A percentile compares a stretch with the other conserved stretches of the same genome.
Conservation (phyloP, 2,329 filamentous ascomycete genomes). For the Plenodomus lindquistii region DNA sequence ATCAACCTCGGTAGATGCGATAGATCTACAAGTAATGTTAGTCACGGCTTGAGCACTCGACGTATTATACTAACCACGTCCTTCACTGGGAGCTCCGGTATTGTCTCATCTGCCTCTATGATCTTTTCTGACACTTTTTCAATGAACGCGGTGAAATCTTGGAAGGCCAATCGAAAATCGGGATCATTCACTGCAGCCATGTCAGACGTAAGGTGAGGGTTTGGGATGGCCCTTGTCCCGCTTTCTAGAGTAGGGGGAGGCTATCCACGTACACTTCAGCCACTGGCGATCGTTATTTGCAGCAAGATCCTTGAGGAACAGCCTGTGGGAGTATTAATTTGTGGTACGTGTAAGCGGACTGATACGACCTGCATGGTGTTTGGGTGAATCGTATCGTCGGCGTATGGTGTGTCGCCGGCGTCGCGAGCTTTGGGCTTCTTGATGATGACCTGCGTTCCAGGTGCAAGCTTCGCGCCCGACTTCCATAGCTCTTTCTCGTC, state of each 20-base stretch:
- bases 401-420: conserved; percentile 62
- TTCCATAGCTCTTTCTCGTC: conserved; percentile 60
- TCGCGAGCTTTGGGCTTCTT: conserved; percentile 66
- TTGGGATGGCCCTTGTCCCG: not conserved
- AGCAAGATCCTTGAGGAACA: conserved; percentile 63
- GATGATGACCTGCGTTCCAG: conserved; percentile 64
- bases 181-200: conserved; percentile 68
- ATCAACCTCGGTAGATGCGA: conserved; percentile 70
- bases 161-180: conserved; percentile 76
- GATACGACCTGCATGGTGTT: conserved; percentile 55
- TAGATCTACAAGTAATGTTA: conserved; percentile 60
- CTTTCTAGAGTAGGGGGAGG: not conserved
- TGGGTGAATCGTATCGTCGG: conserved; percentile 62
- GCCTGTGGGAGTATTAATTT: not conserved
- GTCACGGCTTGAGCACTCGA: not conserved
- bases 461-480: conserved; percentile 60
- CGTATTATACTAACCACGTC: conserved; percentile 64
- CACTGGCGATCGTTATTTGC: conserved; percentile 66
- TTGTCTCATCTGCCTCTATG: conserved; percentile 73
- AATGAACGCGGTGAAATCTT: conserved; percentile 81
- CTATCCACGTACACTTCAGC: conserved; percentile 59
- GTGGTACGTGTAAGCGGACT: not conserved
- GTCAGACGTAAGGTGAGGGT: conserved; percentile 12
- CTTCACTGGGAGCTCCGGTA: conserved; percentile 84
- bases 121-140: conserved; percentile 72